These are phyloP conservation scores for Hyparrhenia diplandra DNA, from an alignment of 176 grass and related monocot genomes.

Conservation along the genomic window DNA sequence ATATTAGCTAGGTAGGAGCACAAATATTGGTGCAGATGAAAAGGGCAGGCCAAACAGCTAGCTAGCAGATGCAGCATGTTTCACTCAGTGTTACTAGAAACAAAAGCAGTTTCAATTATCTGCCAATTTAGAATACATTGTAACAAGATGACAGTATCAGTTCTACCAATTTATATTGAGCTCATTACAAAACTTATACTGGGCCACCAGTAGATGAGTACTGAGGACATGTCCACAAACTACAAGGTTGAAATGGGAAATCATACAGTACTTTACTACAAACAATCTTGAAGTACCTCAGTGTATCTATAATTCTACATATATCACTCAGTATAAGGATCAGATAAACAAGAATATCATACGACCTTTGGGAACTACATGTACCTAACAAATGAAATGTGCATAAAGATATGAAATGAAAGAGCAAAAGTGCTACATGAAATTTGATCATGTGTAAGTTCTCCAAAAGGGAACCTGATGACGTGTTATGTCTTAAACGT, in stretches of 20 bases:
- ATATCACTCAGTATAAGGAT: not conserved
- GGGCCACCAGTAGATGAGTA: not conserved
- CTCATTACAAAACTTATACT: not conserved
- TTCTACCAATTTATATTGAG: not conserved
- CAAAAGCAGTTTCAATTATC: not conserved
- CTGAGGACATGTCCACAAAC: not conserved
- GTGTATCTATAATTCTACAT: not conserved
- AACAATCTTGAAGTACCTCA: not conserved
- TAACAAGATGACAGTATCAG: not conserved
- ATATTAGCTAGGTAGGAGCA: not conserved
- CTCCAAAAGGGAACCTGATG: not conserved
- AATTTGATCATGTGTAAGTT: not conserved
- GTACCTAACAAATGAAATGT: constrained; percentile 12
- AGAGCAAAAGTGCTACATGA: not conserved
- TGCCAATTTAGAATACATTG: not conserved
- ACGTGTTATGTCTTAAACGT: not conserved
- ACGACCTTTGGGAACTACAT: not conserved
- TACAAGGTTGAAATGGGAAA: not conserved
- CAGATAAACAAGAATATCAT: not conserved
- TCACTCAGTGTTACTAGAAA: not conserved
- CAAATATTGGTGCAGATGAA: not conserved
- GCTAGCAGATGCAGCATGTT: not conserved
- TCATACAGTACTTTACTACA: not conserved
- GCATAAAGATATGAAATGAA: not conserved
- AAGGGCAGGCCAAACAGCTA: not conserved